A percentile compares a stretch with the other conserved stretches of the same genome.
phyloP scores from a whole-genome alignment of 768 basidiomycete genomes.

The Psilocybe sp. region DNA sequence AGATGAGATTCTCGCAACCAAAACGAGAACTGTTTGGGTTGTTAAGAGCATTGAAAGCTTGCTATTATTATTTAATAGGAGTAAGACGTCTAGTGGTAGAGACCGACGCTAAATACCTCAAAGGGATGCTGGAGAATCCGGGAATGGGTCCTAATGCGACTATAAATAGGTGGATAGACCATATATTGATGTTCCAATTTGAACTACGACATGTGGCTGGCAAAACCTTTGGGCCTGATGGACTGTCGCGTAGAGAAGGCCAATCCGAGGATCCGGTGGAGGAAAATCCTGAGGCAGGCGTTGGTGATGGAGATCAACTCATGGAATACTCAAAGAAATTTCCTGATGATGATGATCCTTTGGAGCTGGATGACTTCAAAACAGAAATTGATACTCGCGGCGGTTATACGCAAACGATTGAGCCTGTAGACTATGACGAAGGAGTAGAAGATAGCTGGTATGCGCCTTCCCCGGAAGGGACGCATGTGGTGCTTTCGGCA shows the following conservation, averaged over 20 bases:
- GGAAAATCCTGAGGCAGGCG: not conserved
- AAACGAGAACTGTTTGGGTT: slow-evolving; percentile 40
- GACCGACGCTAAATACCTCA: slow-evolving; percentile 30
- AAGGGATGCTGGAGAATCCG: slow-evolving; percentile 5
- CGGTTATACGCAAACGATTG: not conserved
- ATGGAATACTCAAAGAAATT: no score
- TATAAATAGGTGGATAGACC: slow-evolving; percentile 11
- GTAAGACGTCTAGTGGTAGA: no score
- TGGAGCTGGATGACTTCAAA: no score
- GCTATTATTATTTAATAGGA: slow-evolving; percentile 18
- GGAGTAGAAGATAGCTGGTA: slow-evolving; percentile 1
- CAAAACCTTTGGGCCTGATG: slow-evolving; percentile 22
- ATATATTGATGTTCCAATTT: slow-evolving; percentile 4
- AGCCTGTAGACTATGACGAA: not conserved
- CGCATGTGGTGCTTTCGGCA: slow-evolving; percentile 5
- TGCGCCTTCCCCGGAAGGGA: slow-evolving; percentile 7
- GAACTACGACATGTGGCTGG: slow-evolving; percentile 8
- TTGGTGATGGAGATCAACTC: not conserved
- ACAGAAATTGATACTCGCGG: no score
- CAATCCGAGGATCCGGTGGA: slow-evolving; percentile 13
- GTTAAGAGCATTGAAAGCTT: slow-evolving; percentile 18
- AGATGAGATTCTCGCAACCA: slow-evolving; percentile 32
- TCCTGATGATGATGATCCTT: no score
- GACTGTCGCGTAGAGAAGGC: slow-evolving; percentile 20
- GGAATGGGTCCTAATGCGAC: slow-evolving; percentile 10